Conservation (phyloP, 225 moss, liverwort and hornwort genomes). For the Bryum argenteum region DNA sequence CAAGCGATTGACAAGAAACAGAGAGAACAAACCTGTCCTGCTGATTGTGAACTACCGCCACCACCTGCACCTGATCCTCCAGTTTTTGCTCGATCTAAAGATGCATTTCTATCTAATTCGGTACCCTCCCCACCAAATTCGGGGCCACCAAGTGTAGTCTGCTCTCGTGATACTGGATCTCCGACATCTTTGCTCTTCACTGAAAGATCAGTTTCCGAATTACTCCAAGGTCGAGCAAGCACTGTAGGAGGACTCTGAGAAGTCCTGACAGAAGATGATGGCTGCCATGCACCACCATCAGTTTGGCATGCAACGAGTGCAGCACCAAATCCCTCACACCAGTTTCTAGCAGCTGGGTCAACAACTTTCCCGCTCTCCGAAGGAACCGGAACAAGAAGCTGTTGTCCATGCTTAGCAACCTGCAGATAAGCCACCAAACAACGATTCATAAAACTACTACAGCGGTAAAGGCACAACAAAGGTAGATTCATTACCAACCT, state of each 20-base stretch:
- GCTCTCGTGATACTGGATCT: constrained; percentile 56
- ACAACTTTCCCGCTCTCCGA: constrained; percentile 61
- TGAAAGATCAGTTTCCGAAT: constrained; percentile 55
- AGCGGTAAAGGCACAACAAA: neutral
- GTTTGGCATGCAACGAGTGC: constrained; percentile 62
- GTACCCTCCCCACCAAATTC: constrained; percentile 53
- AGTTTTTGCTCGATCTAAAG: constrained; percentile 45
- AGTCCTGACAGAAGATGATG: constrained; percentile 55
- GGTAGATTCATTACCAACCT: constrained; percentile 51
- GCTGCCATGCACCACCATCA: constrained; percentile 68
- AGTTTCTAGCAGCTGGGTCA: constrained; percentile 71
- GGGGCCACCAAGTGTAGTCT: constrained; percentile 37
- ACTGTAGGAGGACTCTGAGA: constrained; percentile 51
- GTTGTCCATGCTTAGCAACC: constrained; percentile 73
- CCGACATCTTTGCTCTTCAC: constrained; percentile 55
- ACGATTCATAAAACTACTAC: constrained; percentile 11
- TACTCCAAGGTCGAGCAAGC: constrained; percentile 47
- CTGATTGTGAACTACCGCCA: constrained; percentile 49
- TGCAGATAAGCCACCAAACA: constrained; percentile 34
- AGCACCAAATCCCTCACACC: constrained; percentile 80
- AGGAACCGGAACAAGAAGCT: constrained; percentile 52
- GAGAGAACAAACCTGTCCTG: constrained; percentile 43
- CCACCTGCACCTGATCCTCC: constrained; percentile 40
- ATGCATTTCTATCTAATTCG: constrained; percentile 43
- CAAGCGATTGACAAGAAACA: constrained; percentile 15